phyloP scores from a whole-genome alignment of 2,329 filamentous ascomycete genomes.

The Thielaviopsis cerberus region DNA sequence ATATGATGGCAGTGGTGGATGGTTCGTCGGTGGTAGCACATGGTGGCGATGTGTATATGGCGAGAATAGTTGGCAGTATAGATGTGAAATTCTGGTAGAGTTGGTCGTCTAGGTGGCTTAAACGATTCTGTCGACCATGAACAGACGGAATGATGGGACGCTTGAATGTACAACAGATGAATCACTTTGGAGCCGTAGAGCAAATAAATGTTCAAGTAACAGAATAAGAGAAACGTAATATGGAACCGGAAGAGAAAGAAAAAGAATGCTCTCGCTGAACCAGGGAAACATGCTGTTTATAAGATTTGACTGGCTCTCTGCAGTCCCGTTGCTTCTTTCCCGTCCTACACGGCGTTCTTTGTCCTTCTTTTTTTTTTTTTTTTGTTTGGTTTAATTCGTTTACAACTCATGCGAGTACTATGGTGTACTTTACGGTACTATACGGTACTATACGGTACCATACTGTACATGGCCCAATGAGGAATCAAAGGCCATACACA shows the following conservation, averaged over 20 bases:
- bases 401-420: neutral
- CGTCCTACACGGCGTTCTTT: too few species aligned
- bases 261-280: too few species aligned
- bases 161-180: neutral
- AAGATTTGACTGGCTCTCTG: neutral
- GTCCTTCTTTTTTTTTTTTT: neutral
- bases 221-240: too few species aligned
- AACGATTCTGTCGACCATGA: neutral
- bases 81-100: neutral
- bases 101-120: neutral
- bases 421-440: too few species aligned
- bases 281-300: neutral
- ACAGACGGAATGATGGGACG: neutral
- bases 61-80: neutral
- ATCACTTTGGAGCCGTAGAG: neutral
- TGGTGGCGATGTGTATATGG: slow-evolving; percentile 1
- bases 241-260: too few species aligned
- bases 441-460: too few species aligned
- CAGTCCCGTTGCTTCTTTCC: too few species aligned
- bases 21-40: slow-evolving; percentile 14
- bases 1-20: slow-evolving; percentile 14
- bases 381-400: neutral
- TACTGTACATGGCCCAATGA: neutral
- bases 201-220: neutral
- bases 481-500: neutral